These are phyloP conservation scores for Neurospora sp. DNA, from an alignment of 495 filamentous ascomycete species.

Conservation along the genomic window DNA sequence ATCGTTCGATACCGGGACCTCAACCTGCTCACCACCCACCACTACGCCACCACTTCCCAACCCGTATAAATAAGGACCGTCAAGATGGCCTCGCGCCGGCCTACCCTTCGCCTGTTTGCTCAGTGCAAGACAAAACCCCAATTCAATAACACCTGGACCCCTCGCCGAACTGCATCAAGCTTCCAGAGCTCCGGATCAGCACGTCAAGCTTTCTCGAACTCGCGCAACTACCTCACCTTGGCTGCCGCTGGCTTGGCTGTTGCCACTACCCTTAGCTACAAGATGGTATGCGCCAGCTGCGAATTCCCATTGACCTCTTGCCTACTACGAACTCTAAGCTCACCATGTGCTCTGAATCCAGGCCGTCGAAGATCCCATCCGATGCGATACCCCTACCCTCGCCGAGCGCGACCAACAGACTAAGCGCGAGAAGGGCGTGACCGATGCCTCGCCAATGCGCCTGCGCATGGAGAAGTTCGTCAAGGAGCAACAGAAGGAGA, in stretches of 20 bases:
- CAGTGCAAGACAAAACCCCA: constrained; percentile 14
- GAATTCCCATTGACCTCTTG: not conserved
- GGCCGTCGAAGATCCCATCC: constrained; percentile 28
- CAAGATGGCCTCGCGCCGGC: constrained; percentile 17
- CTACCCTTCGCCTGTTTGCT: constrained; percentile 13
- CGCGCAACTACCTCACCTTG: constrained; percentile 11
- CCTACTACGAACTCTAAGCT: not conserved
- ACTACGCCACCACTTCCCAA: not conserved
- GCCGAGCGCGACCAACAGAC: constrained; percentile 59
- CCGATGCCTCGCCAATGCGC: constrained; percentile 80
- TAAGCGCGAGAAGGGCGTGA: constrained; percentile 57
- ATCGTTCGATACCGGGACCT: constrained; percentile 12
- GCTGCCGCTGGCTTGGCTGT: constrained; percentile 17
- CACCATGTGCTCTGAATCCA: constrained; percentile 8
- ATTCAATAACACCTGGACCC: constrained; percentile 3
- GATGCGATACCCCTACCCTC: constrained; percentile 43
- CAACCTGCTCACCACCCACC: not conserved
- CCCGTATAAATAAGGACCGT: constrained; percentile 1
- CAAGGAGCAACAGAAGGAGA: constrained; percentile 79
- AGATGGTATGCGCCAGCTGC: constrained; percentile 18
- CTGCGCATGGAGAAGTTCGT: constrained; percentile 94
- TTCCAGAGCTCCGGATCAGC: constrained; percentile 1
- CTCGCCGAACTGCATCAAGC: constrained; percentile 13
- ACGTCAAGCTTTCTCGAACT: constrained; percentile 1
- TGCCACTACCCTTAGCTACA: constrained; percentile 17